These are phyloP conservation scores for Austropuccinia psidii DNA, from an alignment of 1,284 basidiomycete species.

Conservation along the genomic window DNA sequence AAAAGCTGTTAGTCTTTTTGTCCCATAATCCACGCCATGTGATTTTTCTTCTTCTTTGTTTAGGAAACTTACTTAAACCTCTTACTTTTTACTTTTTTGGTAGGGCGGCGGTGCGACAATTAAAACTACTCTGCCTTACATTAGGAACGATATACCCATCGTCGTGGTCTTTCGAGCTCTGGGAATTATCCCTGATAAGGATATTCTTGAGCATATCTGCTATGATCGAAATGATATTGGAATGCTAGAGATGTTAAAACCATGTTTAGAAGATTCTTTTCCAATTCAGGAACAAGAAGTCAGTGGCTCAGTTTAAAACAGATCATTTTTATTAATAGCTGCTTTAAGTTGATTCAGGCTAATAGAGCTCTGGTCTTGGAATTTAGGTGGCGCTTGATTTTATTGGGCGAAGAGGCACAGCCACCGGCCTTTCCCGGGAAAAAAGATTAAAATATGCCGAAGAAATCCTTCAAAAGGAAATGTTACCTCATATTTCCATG, in stretches of 20 bases:
- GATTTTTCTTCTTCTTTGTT: neutral
- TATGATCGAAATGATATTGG: slow-evolving; percentile 93
- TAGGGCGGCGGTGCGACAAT: slow-evolving; percentile 70
- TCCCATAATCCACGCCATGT: slow-evolving; percentile 43
- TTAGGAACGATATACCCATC: slow-evolving; percentile 95
- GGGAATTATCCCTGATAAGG: slow-evolving; percentile 93
- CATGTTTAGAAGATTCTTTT: slow-evolving; percentile 97
- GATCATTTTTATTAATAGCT: neutral
- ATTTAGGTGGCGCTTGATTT: slow-evolving; percentile 83
- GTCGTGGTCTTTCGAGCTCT: slow-evolving; percentile 98
- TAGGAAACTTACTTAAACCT: neutral
- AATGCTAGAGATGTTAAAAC: slow-evolving; percentile 97
- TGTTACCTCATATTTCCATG: slow-evolving; percentile 96
- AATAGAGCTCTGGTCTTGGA: neutral
- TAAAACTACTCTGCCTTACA: slow-evolving; percentile 95
- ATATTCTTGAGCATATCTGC: slow-evolving; percentile 96
- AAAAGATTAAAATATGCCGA: slow-evolving; percentile 92
- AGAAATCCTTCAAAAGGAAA: slow-evolving; percentile 97
- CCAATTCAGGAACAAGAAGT: slow-evolving; percentile 96
- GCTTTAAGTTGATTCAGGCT: neutral
- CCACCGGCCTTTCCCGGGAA: slow-evolving; percentile 81
- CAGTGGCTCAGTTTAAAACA: slow-evolving; percentile 40
- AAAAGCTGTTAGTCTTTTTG: slow-evolving; percentile 38
- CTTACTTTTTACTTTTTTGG: neutral
- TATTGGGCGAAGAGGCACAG: slow-evolving; percentile 95